A percentile compares a stretch with the other conserved stretches of the same genome.
These are phyloP conservation scores for Hebeloma cylindrosporum DNA, from an alignment of 768 basidiomycete genomes.

Conservation along the genomic window DNA sequence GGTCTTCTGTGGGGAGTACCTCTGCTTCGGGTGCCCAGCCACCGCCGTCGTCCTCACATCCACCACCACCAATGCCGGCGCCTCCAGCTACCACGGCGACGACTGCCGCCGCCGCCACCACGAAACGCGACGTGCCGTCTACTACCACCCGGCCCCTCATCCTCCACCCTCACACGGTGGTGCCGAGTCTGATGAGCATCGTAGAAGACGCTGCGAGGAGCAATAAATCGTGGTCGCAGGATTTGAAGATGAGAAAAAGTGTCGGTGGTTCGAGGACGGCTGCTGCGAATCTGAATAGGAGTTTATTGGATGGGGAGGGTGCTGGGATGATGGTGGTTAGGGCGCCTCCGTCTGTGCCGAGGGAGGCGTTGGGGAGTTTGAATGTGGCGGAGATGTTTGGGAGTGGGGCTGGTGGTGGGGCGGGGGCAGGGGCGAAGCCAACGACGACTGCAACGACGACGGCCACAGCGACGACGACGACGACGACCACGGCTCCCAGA, in stretches of 20 bases:
- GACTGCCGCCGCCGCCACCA: no score
- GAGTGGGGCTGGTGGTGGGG: constrained; percentile 2
- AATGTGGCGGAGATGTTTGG: constrained; percentile 8
- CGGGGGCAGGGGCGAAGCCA: background rate
- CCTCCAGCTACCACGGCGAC: no score
- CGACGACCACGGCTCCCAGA: background rate
- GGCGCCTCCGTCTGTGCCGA: constrained; percentile 46
- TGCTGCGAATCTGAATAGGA: background rate
- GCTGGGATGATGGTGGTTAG: constrained; percentile 38
- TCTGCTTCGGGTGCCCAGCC: background rate
- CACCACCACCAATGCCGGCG: no score
- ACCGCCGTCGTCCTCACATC: background rate
- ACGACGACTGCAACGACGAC: background rate
- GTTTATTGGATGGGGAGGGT: constrained; percentile 11
- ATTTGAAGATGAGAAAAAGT: constrained; percentile 13
- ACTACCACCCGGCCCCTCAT: constrained; percentile 3
- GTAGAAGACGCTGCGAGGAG: constrained; percentile 57
- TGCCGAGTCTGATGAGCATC: constrained; percentile 60
- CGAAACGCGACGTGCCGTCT: no score
- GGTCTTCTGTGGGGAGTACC: constrained; percentile 11
- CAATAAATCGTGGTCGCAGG: constrained; percentile 25
- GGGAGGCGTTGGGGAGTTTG: constrained; percentile 29
- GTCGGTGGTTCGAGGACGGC: background rate
- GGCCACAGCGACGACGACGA: background rate
- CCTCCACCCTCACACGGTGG: constrained; percentile 7